phyloP scores from a whole-genome alignment of 2,329 filamentous ascomycete species.

The Xenoacremonium recifei region DNA sequence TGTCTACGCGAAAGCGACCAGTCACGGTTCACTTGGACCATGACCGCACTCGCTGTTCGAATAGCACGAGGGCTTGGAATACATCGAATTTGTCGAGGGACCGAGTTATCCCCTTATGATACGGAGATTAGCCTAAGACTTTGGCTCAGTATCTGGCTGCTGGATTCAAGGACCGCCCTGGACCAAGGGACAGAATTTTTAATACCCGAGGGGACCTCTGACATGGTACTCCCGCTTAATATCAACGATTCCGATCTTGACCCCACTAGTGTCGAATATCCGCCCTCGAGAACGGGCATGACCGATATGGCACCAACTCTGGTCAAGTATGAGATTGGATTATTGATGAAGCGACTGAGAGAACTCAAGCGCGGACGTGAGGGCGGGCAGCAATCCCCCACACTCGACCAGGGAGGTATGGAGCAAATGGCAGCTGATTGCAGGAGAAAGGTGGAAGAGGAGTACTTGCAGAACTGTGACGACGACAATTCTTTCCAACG shows the following conservation, averaged over 20 bases:
- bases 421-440: too few species aligned
- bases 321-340: too few species aligned
- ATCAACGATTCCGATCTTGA: background rate
- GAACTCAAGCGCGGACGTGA: too few species aligned
- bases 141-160: conserved; percentile 1
- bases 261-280: too few species aligned
- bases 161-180: background rate
- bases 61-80: conserved; percentile 18
- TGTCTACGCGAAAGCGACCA: conserved; percentile 16
- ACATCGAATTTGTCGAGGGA: conserved; percentile 1
- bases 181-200: background rate
- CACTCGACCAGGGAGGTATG: too few species aligned
- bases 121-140: conserved; percentile 9
- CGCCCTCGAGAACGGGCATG: too few species aligned
- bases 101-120: background rate
- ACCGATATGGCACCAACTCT: too few species aligned
- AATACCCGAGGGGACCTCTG: background rate
- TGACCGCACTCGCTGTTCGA: conserved; percentile 9
- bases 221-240: background rate
- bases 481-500: too few species aligned
- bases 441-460: too few species aligned
- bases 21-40: conserved; percentile 5
- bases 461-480: too few species aligned
- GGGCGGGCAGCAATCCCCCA: too few species aligned
- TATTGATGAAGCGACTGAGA: too few species aligned